Evolutionary conservation across 169 alveolate species (phyloP), one percentile per base, ranked within the genome.

Genomic region (Cryptosporidium ryanae): DNA sequence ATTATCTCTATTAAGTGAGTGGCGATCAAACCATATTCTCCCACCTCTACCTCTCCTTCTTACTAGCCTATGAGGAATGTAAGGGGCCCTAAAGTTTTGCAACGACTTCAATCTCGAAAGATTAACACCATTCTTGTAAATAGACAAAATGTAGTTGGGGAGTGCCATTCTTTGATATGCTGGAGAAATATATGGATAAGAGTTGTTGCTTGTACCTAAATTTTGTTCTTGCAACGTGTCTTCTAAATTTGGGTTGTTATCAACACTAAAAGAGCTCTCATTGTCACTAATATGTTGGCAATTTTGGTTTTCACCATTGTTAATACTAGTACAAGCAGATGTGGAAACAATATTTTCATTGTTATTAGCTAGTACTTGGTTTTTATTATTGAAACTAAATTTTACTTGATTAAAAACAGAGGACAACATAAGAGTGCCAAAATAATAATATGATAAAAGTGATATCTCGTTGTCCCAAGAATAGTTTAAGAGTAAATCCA

Each of bases 1-100:
- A 32, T 68, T 68, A 21, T 61, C 48, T 10, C 43, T 46, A 17
- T 43, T 31, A 32, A 61, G 49, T 27, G 61, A 59, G 38, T 61
- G 87, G 43, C 87, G 68, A 46, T 76, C 87, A 46, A 76, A 76
- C 87, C 87, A 76, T 2, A 76, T 61, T 34, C 87, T 55, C 12
- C 87, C 87, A n/a, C 87, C 87, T 25, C 87, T 76, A 1, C 87
- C 87, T 25, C 87, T 32, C 34, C 87, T 31, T 3, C 71, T 64
- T 25, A 76, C 71, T 18, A 76, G 52, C 46, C 87, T 55, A 46
- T 76, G 87, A 43, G 87, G 87, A 23, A 25, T 57, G 31, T 70
- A 76, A 18, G 87, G 87, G 23, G 76, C 59, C 46, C 87, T 76
- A 18, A 76, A 38, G 29, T 61, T 76, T 46, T 76, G 68, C 23